These are phyloP conservation scores for Polytrichum formosum DNA, from an alignment of 225 moss, liverwort and hornwort genomes.

Conservation along the genomic window DNA sequence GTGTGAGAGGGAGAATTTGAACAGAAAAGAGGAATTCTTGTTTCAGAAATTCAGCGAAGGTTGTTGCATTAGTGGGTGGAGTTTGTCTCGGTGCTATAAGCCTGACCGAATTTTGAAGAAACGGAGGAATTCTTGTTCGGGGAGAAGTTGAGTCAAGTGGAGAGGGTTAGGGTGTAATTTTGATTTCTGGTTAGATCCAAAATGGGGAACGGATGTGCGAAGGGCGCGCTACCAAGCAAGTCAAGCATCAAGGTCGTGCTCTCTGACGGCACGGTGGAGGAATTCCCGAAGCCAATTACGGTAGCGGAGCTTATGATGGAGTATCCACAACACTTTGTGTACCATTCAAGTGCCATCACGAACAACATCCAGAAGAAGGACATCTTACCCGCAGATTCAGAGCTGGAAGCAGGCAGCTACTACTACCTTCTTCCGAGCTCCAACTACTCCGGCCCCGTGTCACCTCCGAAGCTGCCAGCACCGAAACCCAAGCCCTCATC, in stretches of 20 bases:
- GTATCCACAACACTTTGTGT: conserved; percentile 31
- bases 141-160: too few species aligned
- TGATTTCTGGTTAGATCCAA: too few species aligned
- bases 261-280: conserved; percentile 24
- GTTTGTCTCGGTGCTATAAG: too few species aligned
- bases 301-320: conserved; percentile 39
- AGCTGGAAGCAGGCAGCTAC: conserved; percentile 26
- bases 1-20: too few species aligned
- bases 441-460: conserved; percentile 24
- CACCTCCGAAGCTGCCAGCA: not conserved
- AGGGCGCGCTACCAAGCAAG: not conserved
- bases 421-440: conserved; percentile 28
- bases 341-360: conserved; percentile 23
- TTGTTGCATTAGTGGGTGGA: too few species aligned
- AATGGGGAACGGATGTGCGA: conserved; percentile 11
- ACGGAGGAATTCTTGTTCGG: too few species aligned
- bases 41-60: too few species aligned
- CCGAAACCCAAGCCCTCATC: not conserved
- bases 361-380: conserved; percentile 21
- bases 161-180: too few species aligned
- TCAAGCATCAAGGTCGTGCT: conserved; percentile 19
- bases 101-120: too few species aligned
- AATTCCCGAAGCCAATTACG: conserved; percentile 21
- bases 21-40: too few species aligned
- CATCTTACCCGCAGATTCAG: conserved; percentile 22